Conservation (phyloP, 2,329 filamentous ascomycete species). For the Monilinia fructigena region DNA sequence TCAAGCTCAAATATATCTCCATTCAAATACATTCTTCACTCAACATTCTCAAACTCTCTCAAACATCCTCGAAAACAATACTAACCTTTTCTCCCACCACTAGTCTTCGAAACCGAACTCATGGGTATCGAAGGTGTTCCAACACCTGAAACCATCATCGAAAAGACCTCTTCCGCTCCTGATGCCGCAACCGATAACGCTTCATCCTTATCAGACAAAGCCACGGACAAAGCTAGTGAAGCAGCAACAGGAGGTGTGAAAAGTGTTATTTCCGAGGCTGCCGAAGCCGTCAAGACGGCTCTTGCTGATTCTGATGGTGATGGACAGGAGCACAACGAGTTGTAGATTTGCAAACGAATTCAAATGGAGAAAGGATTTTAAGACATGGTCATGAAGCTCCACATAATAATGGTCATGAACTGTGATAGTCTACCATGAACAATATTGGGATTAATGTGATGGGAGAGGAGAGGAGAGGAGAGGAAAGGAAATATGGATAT, state of each 20-base stretch:
- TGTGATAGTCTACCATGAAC: constrained; percentile 10
- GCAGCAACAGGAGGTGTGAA: constrained; percentile 37
- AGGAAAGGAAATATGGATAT: not conserved
- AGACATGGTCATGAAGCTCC: constrained; percentile 24
- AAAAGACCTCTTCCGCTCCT: constrained; percentile 18
- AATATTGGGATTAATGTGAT: not conserved
- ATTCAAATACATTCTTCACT: constrained; percentile 18
- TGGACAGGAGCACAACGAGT: constrained; percentile 58
- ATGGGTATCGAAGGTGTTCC: constrained; percentile 75
- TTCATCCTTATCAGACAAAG: constrained; percentile 33
- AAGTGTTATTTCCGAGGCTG: constrained; percentile 51
- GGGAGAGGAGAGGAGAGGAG: not conserved
- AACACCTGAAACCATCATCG: constrained; percentile 19
- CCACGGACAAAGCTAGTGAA: constrained; percentile 23
- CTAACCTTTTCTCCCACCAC: not conserved
- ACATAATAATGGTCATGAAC: constrained; percentile 21
- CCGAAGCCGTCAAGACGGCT: constrained; percentile 53
- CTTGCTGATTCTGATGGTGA: constrained; percentile 56
- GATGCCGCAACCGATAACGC: constrained; percentile 35
- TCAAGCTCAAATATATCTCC: too few relatives aligned
- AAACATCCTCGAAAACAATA: constrained; percentile 24
- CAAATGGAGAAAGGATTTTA: constrained; percentile 1
- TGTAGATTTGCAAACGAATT: constrained; percentile 43
- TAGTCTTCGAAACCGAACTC: constrained; percentile 89
- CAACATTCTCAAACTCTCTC: not conserved